Percentiles rank a stretch among this genome's conserved stretches.
Conservation (phyloP, 139 green algal species). For the Mesostigma viride region DNA sequence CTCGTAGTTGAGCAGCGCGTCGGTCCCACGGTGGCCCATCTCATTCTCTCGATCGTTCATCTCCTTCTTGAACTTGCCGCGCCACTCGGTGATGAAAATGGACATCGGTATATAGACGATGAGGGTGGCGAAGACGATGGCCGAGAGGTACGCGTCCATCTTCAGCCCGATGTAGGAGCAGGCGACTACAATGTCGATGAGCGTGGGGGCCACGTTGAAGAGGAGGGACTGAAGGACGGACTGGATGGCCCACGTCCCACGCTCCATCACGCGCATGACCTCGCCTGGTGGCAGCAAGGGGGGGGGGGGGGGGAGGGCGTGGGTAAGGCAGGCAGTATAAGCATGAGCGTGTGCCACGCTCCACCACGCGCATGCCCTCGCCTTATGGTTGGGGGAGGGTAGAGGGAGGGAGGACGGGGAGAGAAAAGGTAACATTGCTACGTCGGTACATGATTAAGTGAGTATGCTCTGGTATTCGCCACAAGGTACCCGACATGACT, state of each 20-base stretch:
- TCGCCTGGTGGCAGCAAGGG: background rate
- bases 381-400: too few relatives aligned
- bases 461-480: too few relatives aligned
- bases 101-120: slow-evolving; percentile 78
- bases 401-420: too few relatives aligned
- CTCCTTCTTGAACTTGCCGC: slow-evolving; percentile 65
- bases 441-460: too few relatives aligned
- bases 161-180: slow-evolving; percentile 62
- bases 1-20: slow-evolving; percentile 96
- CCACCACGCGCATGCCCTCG: too few relatives aligned
- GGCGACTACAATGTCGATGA: slow-evolving; percentile 70
- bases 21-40: slow-evolving; percentile 52
- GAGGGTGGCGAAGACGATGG: slow-evolving; percentile 72
- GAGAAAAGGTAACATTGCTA: too few relatives aligned
- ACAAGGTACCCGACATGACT: too few relatives aligned
- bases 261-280: slow-evolving; percentile 64
- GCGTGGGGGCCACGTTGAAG: slow-evolving; percentile 94
- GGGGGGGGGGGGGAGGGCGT: too few relatives aligned
- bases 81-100: slow-evolving; percentile 73
- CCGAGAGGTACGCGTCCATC: slow-evolving; percentile 59
- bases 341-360: too few relatives aligned
- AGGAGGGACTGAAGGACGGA: slow-evolving; percentile 78
- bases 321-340: too few relatives aligned
- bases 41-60: slow-evolving; percentile 71
- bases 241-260: slow-evolving; percentile 85